phyloP scores from a whole-genome alignment of 2,329 filamentous ascomycete genomes.

The Cercospora beticola region DNA sequence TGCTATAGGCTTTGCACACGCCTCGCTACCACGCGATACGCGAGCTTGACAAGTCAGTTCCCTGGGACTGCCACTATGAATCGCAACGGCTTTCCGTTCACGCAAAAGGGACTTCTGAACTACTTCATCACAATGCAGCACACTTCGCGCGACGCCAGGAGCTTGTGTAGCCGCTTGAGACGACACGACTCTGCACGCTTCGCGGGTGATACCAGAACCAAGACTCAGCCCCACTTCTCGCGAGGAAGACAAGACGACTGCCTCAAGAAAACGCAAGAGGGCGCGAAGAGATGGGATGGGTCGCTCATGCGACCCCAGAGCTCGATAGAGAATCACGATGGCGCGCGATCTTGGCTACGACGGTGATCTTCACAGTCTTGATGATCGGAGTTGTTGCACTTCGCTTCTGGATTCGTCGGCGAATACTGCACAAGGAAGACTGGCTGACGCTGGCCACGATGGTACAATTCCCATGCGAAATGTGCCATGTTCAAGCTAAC shows the following conservation, averaged over 20 bases:
- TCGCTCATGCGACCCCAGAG: slow-evolving; percentile 15
- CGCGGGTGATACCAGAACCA: neutral
- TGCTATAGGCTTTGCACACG: neutral
- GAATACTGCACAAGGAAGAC: slow-evolving; percentile 19
- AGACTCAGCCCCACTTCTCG: neutral
- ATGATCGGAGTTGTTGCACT: slow-evolving; percentile 16
- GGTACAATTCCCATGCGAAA: slow-evolving; percentile 7
- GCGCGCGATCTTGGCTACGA: slow-evolving; percentile 17
- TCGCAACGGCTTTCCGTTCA: neutral
- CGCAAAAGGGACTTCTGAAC: neutral
- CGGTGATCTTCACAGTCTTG: slow-evolving; percentile 14
- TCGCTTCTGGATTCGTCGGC: slow-evolving; percentile 20
- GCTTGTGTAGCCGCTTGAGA: neutral
- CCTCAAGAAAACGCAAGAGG: neutral
- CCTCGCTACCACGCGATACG: neutral
- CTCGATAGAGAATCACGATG: slow-evolving; percentile 18
- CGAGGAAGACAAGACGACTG: neutral
- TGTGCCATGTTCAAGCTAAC: neutral
- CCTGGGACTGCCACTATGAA: neutral
- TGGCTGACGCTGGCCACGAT: slow-evolving; percentile 23
- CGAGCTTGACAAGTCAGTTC: slow-evolving; percentile 5
- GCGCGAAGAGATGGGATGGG: slow-evolving; percentile 21
- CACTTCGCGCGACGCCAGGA: neutral
- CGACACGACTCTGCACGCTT: neutral
- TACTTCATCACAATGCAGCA: neutral